Evolutionary conservation across 2,329 filamentous ascomycete species (phyloP).

Genomic region (Chaetomium strumarium): DNA sequence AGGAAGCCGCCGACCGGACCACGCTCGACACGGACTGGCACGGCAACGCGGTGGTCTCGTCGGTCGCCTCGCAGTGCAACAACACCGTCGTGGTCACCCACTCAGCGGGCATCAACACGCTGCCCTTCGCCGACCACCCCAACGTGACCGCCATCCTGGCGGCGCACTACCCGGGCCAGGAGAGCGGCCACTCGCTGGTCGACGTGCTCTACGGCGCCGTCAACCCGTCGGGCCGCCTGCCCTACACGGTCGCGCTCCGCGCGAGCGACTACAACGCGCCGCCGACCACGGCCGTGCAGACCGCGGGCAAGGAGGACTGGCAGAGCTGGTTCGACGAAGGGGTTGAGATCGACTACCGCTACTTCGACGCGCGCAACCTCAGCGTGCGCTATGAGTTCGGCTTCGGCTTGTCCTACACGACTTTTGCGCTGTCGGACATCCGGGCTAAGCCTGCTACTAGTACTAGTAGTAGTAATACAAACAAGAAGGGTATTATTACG

Average conservation of each 20-base stretch:
- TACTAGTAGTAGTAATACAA: too few relatives aligned
- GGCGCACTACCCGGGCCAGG: slow-evolving; percentile 76
- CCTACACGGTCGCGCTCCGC: slow-evolving; percentile 68
- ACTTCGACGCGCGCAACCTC: slow-evolving; percentile 61
- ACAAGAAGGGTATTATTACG: too few relatives aligned
- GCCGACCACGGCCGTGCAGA: slow-evolving; percentile 61
- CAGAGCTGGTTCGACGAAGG: slow-evolving; percentile 73
- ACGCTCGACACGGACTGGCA: slow-evolving; percentile 86
- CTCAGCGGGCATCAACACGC: slow-evolving; percentile 70
- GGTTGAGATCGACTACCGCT: slow-evolving; percentile 74
- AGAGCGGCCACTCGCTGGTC: slow-evolving; percentile 71
- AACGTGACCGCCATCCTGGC: slow-evolving; percentile 82
- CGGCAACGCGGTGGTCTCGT: slow-evolving; percentile 74
- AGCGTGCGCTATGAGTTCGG: slow-evolving; percentile 77
- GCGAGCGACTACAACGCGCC: slow-evolving; percentile 64
- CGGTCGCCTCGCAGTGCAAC: slow-evolving; percentile 68
- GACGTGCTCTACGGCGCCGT: slow-evolving; percentile 79
- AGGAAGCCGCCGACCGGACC: slow-evolving; percentile 66
- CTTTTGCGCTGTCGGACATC: slow-evolving; percentile 67
- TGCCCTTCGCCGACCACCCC: slow-evolving; percentile 67
- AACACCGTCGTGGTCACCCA: slow-evolving; percentile 94
- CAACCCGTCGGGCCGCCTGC: slow-evolving; percentile 70
- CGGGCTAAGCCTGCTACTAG: slow-evolving; percentile 48
- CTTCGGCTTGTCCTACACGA: slow-evolving; percentile 74
- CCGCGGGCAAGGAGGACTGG: slow-evolving; percentile 59